These are phyloP conservation scores for Clavulina sp. DNA, from an alignment of 768 basidiomycete species.

Conservation along the genomic window DNA sequence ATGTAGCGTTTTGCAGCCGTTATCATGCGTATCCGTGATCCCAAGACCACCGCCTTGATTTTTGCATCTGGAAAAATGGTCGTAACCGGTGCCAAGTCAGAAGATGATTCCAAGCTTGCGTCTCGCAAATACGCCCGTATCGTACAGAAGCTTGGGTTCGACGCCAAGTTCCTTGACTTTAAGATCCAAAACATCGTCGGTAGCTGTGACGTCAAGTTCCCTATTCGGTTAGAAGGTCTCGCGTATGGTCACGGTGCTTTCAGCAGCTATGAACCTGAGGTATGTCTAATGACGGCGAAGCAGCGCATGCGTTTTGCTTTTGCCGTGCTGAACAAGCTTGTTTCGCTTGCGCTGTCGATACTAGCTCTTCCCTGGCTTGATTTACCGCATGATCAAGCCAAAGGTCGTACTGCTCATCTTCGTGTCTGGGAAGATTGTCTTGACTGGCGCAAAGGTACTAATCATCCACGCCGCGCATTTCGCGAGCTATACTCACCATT, in stretches of 20 bases:
- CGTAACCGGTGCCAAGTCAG: constrained; percentile 97
- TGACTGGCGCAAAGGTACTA: constrained; percentile 94
- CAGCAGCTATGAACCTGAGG: constrained; percentile 95
- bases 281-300: constrained; percentile 22
- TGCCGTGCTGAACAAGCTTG: background rate
- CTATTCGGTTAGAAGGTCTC: constrained; percentile 90
- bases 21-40: constrained; percentile 99
- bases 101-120: constrained; percentile 91
- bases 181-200: constrained; percentile 99
- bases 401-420: constrained; percentile 98
- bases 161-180: constrained; percentile 98
- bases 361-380: constrained; percentile 94
- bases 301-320: background rate
- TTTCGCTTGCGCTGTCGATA: constrained; percentile 8
- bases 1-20: constrained; percentile 98
- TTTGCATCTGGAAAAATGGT: constrained; percentile 99
- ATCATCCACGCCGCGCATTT: constrained; percentile 30
- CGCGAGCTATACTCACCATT: constrained; percentile 16
- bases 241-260: constrained; percentile 97
- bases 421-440: constrained; percentile 96
- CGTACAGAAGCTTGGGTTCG: constrained; percentile 98
- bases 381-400: constrained; percentile 99
- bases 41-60: constrained; percentile 97
- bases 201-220: constrained; percentile 96
- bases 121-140: constrained; percentile 98